phyloP scores from a whole-genome alignment of 345 rosid species.

The Hibiscus tridactylites region DNA sequence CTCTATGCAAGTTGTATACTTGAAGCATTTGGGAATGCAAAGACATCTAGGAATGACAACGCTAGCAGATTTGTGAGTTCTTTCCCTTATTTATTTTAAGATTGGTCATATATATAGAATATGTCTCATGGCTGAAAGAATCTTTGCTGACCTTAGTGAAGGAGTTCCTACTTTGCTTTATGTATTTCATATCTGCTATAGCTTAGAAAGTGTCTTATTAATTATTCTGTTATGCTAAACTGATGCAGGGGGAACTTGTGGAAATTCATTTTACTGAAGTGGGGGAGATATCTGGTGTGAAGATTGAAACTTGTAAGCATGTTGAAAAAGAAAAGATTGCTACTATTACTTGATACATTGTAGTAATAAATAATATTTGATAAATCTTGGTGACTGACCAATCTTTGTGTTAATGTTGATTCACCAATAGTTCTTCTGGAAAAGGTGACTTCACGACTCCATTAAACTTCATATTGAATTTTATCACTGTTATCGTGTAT shows the following conservation, averaged over 20 bases:
- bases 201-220: not conserved
- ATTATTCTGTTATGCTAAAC: not conserved
- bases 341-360: slow-evolving; percentile 7
- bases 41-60: slow-evolving; percentile 82
- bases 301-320: slow-evolving; percentile 78
- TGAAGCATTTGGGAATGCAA: slow-evolving; percentile 97
- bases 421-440: slow-evolving; percentile 64
- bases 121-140: not conserved
- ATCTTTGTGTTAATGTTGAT: slow-evolving; percentile 13
- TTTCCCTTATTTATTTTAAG: not conserved
- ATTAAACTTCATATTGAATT: slow-evolving; percentile 13
- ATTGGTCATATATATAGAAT: not conserved
- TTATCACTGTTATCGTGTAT: slow-evolving; percentile 9
- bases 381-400: slow-evolving; percentile 22
- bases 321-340: slow-evolving; percentile 6
- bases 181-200: not conserved
- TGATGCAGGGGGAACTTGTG: slow-evolving; percentile 73
- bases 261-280: slow-evolving; percentile 70
- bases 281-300: slow-evolving; percentile 85
- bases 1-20: slow-evolving; percentile 69
- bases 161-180: not conserved
- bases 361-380: not conserved
- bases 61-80: slow-evolving; percentile 90
- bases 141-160: not conserved
- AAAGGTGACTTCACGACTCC: slow-evolving; percentile 52